A percentile compares a stretch with the other conserved stretches of the same genome.
These are phyloP conservation scores for Peltaster fructicola DNA, from an alignment of 2,329 filamentous ascomycete genomes.

Conservation along the genomic window DNA sequence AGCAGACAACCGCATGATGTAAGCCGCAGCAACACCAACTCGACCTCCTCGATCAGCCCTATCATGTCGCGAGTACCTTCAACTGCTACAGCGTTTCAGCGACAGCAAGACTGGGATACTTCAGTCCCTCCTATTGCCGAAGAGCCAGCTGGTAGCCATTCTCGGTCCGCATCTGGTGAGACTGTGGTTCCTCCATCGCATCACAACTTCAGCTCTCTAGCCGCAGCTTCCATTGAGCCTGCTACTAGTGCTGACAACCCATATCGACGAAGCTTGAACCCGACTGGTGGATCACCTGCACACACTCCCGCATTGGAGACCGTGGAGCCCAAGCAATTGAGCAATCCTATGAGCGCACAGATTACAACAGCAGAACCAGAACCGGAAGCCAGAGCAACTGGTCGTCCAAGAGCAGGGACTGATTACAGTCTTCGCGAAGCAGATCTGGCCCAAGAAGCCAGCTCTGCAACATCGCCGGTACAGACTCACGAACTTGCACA, in stretches of 20 bases:
- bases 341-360: slow-evolving; percentile 13
- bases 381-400: slow-evolving; percentile 2
- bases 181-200: slow-evolving; percentile 13
- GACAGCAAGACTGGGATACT: slow-evolving; percentile 21
- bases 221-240: no score
- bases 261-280: slow-evolving; percentile 40
- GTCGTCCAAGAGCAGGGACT: slow-evolving; percentile 14
- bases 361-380: slow-evolving; percentile 7
- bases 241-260: no score
- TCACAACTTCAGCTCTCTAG: no score
- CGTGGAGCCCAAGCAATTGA: slow-evolving; percentile 10
- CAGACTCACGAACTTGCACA: no score
- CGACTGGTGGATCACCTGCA: slow-evolving; percentile 48
- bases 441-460: slow-evolving; percentile 14
- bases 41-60: slow-evolving; percentile 45
- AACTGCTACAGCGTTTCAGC: slow-evolving; percentile 18
- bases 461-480: slow-evolving; percentile 8
- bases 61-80: slow-evolving; percentile 43
- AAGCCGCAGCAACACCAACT: slow-evolving; percentile 40
- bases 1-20: slow-evolving; percentile 6
- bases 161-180: no score
- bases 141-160: slow-evolving; percentile 33
- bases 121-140: slow-evolving; percentile 39
- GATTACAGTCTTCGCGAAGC: slow-evolving; percentile 18
- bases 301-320: slow-evolving; percentile 36